Evolutionary conservation across 108 stramenopile genomes (phyloP), one percentile per base, ranked within the genome.

Genomic region (Stephanodiscus minutulus): DNA sequence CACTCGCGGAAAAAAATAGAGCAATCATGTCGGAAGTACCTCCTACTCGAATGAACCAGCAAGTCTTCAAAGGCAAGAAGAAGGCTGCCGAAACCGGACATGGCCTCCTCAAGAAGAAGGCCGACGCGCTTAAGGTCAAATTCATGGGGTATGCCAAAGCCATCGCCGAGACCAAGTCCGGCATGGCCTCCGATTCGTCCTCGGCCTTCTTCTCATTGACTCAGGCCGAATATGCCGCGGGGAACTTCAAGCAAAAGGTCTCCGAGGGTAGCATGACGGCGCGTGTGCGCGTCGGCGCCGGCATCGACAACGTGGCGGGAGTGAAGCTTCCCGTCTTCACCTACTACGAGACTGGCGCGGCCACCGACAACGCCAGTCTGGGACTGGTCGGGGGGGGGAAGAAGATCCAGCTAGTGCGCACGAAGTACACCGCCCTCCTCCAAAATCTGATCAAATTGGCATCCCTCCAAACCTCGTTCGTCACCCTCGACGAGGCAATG

Each of bases 21-120:
- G 61, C 64, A 68, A 75, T 66, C 72, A 89, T 90, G 88, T 77
- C 87, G 65, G 87, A 96, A 87, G 97, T 98, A 48, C 96, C 98
- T 29, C 98, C 98, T 55, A 98, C 98, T 59, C 97, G 98, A 70
- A 98, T 98, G 98, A 96, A 95, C 79, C 90, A 98, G 66, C 93
- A 95, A 76, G 83, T 90, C 83, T 98, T 89, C 89, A 98, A 98
- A 87, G 82, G 56, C 25, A 98, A 98, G 84, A 89, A 87, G 76
- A 91, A 94, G 79, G 98, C 93, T 39, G 98, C 98, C 56, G 85
- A 92, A 74, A 87, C 92, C 48, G 97, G 97, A 63, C 95, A 97
- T 85, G 92, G 90, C 68, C 84, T 98, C 56, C 83, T 97, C 36
- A 98, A 98, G 85, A 97, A 96, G 86, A 96, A 98, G 90, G 96